Conservation (phyloP, 1,284 basidiomycete species). For the Tilletia caries region DNA sequence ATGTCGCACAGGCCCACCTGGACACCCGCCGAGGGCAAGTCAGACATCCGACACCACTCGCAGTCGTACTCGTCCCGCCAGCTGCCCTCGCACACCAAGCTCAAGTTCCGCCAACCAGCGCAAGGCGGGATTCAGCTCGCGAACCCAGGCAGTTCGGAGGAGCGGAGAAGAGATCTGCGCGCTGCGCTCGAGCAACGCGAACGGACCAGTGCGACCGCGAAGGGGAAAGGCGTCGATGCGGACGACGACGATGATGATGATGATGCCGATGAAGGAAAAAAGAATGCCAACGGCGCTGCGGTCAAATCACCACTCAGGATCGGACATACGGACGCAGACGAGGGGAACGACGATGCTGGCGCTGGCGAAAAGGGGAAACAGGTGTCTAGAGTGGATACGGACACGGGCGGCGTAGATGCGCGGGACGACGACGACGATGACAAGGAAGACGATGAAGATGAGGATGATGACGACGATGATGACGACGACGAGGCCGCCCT, state of each 20-base stretch:
- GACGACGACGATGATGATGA: constrained; percentile 21
- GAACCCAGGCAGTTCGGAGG: background rate
- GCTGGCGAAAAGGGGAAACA: constrained; percentile 7
- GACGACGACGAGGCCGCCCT: constrained; percentile 42
- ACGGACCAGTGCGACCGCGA: constrained; percentile 22
- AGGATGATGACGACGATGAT: constrained; percentile 28
- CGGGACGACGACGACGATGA: background rate
- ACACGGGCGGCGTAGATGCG: background rate
- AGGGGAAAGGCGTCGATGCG: constrained; percentile 18
- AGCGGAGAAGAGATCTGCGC: constrained; percentile 34
- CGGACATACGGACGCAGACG: constrained; percentile 15
- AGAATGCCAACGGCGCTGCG: background rate
- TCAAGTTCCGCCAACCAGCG: constrained; percentile 47
- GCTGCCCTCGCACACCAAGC: constrained; percentile 41
- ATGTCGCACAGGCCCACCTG: constrained; percentile 49
- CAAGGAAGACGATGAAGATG: constrained; percentile 13
- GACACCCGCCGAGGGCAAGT: constrained; percentile 39
- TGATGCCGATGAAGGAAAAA: constrained; percentile 21
- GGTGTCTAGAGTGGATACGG: background rate
- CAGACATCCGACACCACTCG: constrained; percentile 31
- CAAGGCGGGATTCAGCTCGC: constrained; percentile 15
- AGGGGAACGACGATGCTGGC: constrained; percentile 22
- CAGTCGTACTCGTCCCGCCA: constrained; percentile 21
- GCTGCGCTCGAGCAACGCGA: constrained; percentile 39
- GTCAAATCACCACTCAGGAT: background rate